Evolutionary conservation across 805 yeast species (phyloP).

Genomic region (Saturnispora quitensis): DNA sequence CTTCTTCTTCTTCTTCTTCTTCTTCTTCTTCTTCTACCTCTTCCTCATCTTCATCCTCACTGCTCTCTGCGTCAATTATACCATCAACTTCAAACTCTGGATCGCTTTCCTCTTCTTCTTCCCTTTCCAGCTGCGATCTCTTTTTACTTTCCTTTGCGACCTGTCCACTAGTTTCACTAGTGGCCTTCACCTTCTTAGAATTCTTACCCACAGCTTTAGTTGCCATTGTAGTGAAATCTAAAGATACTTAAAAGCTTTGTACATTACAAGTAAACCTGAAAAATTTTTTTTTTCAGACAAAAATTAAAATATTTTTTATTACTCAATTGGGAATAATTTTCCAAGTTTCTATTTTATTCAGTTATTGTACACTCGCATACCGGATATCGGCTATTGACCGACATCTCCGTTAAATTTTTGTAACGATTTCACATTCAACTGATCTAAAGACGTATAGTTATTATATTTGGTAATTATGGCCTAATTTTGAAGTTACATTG

Average conservation of each 20-base stretch:
- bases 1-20: slow-evolving; percentile 30
- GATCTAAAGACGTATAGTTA: too few species aligned
- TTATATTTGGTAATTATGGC: too few species aligned
- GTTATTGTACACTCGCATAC: background rate
- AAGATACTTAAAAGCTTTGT: background rate
- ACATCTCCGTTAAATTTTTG: too few species aligned
- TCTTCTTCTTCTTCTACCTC: slow-evolving; percentile 11
- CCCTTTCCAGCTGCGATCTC: slow-evolving; percentile 21
- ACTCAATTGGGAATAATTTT: background rate
- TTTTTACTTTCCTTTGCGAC: slow-evolving; percentile 17
- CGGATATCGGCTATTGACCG: background rate
- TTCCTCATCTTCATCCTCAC: slow-evolving; percentile 23
- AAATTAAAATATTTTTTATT: background rate
- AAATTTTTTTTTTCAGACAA: background rate
- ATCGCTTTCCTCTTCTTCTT: slow-evolving; percentile 18
- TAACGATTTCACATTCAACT: too few species aligned
- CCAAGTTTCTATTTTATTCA: too few species aligned
- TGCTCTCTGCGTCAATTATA: slow-evolving; percentile 34
- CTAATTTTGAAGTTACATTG: too few species aligned
- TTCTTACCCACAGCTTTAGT: background rate
- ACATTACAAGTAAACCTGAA: background rate
- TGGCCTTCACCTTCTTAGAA: background rate
- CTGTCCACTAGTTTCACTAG: background rate
- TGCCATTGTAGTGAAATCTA: background rate
- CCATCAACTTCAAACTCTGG: slow-evolving; percentile 27